Evolutionary conservation across 192 early-diverging fungal species (phyloP).

Genomic region (Coemansia sp.): DNA sequence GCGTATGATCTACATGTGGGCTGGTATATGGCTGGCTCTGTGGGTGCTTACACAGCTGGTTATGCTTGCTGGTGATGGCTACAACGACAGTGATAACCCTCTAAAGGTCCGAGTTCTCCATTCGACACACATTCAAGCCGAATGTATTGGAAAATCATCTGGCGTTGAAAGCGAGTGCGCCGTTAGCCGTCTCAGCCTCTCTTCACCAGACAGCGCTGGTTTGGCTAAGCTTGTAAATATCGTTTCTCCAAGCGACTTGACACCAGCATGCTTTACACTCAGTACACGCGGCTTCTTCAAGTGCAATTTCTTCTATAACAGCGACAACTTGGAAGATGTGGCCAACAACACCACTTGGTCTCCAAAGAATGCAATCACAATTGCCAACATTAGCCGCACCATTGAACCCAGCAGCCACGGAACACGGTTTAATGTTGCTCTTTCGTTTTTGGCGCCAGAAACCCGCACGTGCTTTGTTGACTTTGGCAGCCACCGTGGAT

Average conservation of each 20-base stretch:
- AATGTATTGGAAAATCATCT: constrained; percentile 8
- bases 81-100: constrained; percentile 12
- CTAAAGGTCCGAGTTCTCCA: constrained; percentile 40
- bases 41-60: constrained; percentile 27
- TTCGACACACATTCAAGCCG: constrained; percentile 22
- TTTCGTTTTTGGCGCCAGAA: constrained; percentile 39
- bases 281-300: constrained; percentile 37
- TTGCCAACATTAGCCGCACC: constrained; percentile 26
- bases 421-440: constrained; percentile 30
- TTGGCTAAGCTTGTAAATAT: constrained; percentile 21
- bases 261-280: constrained; percentile 28
- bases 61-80: constrained; percentile 33
- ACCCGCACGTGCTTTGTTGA: constrained; percentile 53
- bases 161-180: constrained; percentile 5
- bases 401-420: constrained; percentile 11
- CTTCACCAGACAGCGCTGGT: constrained; percentile 46
- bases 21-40: constrained; percentile 25
- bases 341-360: constrained; percentile 11
- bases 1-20: constrained; percentile 35
- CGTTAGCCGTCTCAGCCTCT: constrained; percentile 20
- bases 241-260: constrained; percentile 6
- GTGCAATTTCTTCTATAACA: constrained; percentile 18
- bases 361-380: constrained; percentile 34
- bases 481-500: constrained; percentile 34
- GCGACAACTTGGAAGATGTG: not conserved